A percentile compares a stretch with the other conserved stretches of the same genome.
These are phyloP conservation scores for Thelephora ganbajun DNA, from an alignment of 768 basidiomycete species.

Conservation along the genomic window DNA sequence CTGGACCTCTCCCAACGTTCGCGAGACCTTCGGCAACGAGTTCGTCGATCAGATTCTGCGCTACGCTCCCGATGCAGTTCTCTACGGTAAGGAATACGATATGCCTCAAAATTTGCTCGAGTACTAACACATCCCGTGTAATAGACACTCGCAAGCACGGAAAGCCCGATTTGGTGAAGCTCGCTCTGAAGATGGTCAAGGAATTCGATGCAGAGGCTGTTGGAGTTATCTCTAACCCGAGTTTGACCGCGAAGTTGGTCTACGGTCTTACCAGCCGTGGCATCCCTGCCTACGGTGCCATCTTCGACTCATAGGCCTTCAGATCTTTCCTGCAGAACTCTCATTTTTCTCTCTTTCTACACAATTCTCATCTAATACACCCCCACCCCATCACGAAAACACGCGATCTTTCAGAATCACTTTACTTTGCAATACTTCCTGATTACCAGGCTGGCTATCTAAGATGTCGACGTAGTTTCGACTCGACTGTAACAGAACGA, in stretches of 20 bases:
- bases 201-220: slow-evolving; percentile 33
- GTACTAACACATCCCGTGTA: too few relatives aligned
- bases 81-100: slow-evolving; percentile 33
- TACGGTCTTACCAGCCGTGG: slow-evolving; percentile 47
- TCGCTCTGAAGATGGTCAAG: slow-evolving; percentile 20
- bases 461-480: too few relatives aligned
- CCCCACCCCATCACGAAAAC: too few relatives aligned
- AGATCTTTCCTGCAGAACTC: background rate
- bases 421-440: too few relatives aligned
- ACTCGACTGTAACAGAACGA: too few relatives aligned
- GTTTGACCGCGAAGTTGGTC: slow-evolving; percentile 33
- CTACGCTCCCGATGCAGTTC: slow-evolving; percentile 39
- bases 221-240: slow-evolving; percentile 45
- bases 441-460: too few relatives aligned
- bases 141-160: too few relatives aligned
- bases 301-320: slow-evolving; percentile 38
- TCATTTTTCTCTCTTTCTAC: too few relatives aligned
- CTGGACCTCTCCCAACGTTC: slow-evolving; percentile 50
- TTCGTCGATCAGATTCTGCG: slow-evolving; percentile 40
- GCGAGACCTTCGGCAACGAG: slow-evolving; percentile 47
- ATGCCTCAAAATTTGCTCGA: too few relatives aligned
- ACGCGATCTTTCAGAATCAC: too few relatives aligned
- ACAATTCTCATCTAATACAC: too few relatives aligned
- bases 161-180: slow-evolving; percentile 23
- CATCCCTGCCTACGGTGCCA: slow-evolving; percentile 48